Evolutionary conservation across 306 rosid genomes (phyloP).

Genomic region (Carpinus fangiana): DNA sequence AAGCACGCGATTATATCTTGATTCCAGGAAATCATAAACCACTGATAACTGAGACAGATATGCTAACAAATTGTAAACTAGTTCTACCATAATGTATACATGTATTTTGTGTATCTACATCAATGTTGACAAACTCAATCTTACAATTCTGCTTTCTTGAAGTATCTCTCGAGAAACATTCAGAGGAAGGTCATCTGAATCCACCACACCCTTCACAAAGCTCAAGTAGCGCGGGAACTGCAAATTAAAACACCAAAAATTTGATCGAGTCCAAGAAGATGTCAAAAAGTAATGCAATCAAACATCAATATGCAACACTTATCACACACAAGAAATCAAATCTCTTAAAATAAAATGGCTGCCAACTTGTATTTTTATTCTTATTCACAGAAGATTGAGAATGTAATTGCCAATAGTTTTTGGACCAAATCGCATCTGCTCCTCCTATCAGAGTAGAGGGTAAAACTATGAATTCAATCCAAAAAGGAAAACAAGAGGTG

Average conservation of each 20-base stretch:
- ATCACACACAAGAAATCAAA: neutral
- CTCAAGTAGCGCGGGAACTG: slow-evolving; percentile 97
- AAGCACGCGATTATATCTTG: neutral
- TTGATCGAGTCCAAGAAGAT: neutral
- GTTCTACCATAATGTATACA: neutral
- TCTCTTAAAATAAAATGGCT: neutral
- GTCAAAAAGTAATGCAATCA: neutral
- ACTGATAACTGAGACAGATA: neutral
- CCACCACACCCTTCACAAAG: slow-evolving; percentile 97
- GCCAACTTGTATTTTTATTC: neutral
- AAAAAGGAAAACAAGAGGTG: neutral
- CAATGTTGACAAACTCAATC: slow-evolving; percentile 11
- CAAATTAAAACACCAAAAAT: slow-evolving; percentile 26
- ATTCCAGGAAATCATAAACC: neutral
- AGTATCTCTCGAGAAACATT: slow-evolving; percentile 98
- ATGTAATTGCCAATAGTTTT: neutral
- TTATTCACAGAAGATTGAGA: neutral
- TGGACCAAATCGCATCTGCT: neutral
- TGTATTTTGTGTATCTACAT: neutral
- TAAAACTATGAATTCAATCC: neutral
- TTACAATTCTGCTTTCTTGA: slow-evolving; percentile 99
- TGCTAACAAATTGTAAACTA: neutral
- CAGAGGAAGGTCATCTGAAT: slow-evolving; percentile 91
- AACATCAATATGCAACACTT: neutral
- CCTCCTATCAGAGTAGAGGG: neutral